Conservation (phyloP, 2,329 filamentous ascomycete species). For the Aspergillus melleus region DNA sequence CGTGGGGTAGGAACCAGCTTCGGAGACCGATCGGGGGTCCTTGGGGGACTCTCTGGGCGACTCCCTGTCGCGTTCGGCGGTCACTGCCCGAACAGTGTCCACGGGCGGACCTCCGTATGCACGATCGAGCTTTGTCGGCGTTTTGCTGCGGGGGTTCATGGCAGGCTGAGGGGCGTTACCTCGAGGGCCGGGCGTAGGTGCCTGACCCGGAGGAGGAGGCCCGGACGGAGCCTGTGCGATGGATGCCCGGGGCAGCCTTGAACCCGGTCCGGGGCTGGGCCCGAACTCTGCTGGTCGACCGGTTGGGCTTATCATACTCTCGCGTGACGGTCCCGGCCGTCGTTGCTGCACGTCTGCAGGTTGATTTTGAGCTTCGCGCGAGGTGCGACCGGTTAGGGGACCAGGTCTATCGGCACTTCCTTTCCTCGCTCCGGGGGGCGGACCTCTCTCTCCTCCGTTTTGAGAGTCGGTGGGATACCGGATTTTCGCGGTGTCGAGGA, state of each 20-base stretch:
- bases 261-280: conserved; percentile 46
- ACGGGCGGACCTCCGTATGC: conserved; percentile 43
- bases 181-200: conserved; percentile 60
- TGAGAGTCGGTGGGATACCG: conserved; percentile 80
- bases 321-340: conserved; percentile 43
- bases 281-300: conserved; percentile 30
- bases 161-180: conserved; percentile 39
- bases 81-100: conserved; percentile 44
- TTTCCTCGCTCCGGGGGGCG: conserved; percentile 42
- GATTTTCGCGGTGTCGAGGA: conserved; percentile 94
- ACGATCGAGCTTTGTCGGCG: conserved; percentile 52
- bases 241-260: conserved; percentile 61
- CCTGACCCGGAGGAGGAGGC: conserved; percentile 65
- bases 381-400: conserved; percentile 41
- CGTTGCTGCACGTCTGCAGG: conserved; percentile 38
- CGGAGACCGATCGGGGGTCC: conserved; percentile 41
- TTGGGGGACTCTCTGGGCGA: conserved; percentile 44
- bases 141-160: conserved; percentile 47
- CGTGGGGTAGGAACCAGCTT: conserved; percentile 53
- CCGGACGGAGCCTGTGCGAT: conserved; percentile 61
- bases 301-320: conserved; percentile 40
- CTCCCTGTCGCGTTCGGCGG: conserved; percentile 49
- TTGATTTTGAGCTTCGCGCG: conserved; percentile 43
- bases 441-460: conserved; percentile 41
- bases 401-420: conserved; percentile 46